Evolutionary conservation across 2,329 filamentous ascomycete species (phyloP), one percentile per base, ranked within the genome.

Genomic region (Calonectria pseudoreteaudii): DNA sequence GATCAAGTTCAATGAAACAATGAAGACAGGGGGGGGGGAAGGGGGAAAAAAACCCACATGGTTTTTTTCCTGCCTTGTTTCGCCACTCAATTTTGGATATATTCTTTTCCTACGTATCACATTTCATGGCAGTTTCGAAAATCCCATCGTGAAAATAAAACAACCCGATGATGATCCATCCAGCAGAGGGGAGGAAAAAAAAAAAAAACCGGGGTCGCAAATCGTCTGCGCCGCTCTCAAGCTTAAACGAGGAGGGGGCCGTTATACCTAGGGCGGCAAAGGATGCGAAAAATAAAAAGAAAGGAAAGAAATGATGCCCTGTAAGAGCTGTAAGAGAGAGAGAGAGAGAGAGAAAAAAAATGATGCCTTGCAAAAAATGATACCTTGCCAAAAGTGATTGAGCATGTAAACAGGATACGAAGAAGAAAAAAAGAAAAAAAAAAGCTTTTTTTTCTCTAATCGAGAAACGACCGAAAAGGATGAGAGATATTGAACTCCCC

Each of bases 161-260:
- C 14, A 58, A 36, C n/a, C 53, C 13, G n/a, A 47, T 11, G n/a
- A 47, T 13, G 44, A 18, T 4, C 20, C 44, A 47, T n/a, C n/a
- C n/a, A n/a, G n/a, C n/a, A n/a, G n/a, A n/a, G n/a, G n/a, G n/a
- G n/a, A n/a, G n/a, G n/a, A n/a, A n/a, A n/a, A n/a, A n/a, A n/a
- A n/a, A n/a, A 13, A 13, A 47, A 47, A 47, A 47, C 20, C 16
- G 41, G n/a, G 44, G 44, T 47, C n/a, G 44, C 49, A 20, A 53
- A 53, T 53, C 52, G 30, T 23, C 56, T 60, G 56, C 34, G 56
- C 56, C 56, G 56, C 56, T 8, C 31, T 60, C 56, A 38, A 28
- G 56, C 56, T 60, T 60, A 60, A 60, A 60, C 56, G 56, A 60
- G 52, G 52, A 56, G 56, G 56, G 56, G 56, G 31, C 56, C 56